These are phyloP conservation scores for Periglandula ipomoeae DNA, from an alignment of 2,329 filamentous ascomycete genomes.

Conservation along the genomic window DNA sequence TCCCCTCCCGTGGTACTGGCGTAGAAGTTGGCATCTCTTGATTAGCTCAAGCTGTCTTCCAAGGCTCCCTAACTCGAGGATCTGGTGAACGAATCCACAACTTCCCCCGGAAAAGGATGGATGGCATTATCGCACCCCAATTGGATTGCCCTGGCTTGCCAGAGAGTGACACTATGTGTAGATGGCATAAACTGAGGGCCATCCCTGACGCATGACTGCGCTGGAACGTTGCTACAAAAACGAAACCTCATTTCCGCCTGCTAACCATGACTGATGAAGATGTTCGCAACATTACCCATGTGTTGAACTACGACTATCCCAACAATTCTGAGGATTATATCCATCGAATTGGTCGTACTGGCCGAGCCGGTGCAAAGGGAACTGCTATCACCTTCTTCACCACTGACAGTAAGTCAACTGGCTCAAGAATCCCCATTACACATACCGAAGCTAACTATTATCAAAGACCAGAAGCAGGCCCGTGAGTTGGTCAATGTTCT, in stretches of 20 bases:
- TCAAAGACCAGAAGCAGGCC: constrained; percentile 77
- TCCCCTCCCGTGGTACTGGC: constrained; percentile 58
- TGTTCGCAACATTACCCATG: constrained; percentile 99
- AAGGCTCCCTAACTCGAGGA: constrained; percentile 50
- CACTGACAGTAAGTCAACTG: constrained; percentile 78
- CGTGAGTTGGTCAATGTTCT: constrained; percentile 92
- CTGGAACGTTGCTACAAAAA: constrained; percentile 53
- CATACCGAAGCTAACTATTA: background rate
- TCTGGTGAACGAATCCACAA: constrained; percentile 39
- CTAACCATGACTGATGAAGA: constrained; percentile 75
- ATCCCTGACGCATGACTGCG: constrained; percentile 33
- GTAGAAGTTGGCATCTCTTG: constrained; percentile 71
- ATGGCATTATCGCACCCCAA: constrained; percentile 42
- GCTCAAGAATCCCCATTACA: background rate
- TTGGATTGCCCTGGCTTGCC: constrained; percentile 50
- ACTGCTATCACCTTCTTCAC: constrained; percentile 98
- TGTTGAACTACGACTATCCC: constrained; percentile 99
- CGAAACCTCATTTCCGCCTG: constrained; percentile 40
- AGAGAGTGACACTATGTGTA: constrained; percentile 42
- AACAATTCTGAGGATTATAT: constrained; percentile 99
- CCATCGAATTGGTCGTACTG: constrained; percentile 91
- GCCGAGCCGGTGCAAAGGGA: constrained; percentile 86
- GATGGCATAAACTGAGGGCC: constrained; percentile 40
- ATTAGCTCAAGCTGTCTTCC: constrained; percentile 61
- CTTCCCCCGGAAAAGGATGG: constrained; percentile 28